Conservation (phyloP, 2,329 filamentous ascomycete genomes). For the Canariomyces notabilis region DNA sequence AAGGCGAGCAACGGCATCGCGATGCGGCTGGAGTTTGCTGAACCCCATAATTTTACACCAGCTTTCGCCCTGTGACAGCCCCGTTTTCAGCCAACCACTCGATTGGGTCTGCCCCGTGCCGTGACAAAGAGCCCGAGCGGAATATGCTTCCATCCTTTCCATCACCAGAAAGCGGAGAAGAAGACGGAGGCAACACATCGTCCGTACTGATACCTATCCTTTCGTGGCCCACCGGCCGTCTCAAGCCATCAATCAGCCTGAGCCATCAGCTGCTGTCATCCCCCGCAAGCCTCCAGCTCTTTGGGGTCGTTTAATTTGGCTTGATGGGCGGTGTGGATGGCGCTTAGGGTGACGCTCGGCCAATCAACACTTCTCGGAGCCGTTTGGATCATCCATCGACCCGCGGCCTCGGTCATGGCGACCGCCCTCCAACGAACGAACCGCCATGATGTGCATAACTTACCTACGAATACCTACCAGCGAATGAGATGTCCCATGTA, state of each 20-base stretch:
- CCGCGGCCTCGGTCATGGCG: constrained; percentile 14
- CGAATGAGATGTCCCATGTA: constrained; percentile 7
- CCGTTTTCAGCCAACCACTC: not conserved
- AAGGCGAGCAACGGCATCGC: too few relatives aligned
- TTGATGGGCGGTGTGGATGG: constrained; percentile 14
- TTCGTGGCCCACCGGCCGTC: too few relatives aligned
- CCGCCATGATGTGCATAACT: too few relatives aligned
- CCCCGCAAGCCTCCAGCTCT: constrained; percentile 9
- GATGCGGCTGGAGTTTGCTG: not conserved
- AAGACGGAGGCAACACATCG: too few relatives aligned
- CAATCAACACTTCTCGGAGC: constrained; percentile 16
- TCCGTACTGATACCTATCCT: too few relatives aligned
- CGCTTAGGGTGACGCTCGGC: constrained; percentile 13
- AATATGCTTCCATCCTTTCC: too few relatives aligned
- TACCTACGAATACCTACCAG: not conserved
- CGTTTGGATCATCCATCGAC: constrained; percentile 12
- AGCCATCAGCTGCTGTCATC: constrained; percentile 10
- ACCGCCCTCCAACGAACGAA: constrained; percentile 15
- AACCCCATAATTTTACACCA: not conserved
- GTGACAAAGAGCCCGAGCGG: not conserved
- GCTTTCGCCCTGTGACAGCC: not conserved
- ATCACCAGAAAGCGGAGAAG: too few relatives aligned
- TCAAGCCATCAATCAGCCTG: constrained; percentile 1
- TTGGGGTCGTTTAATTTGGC: constrained; percentile 13
- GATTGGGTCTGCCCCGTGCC: not conserved